These are phyloP conservation scores for Lactarius deliciosus DNA, from an alignment of 768 basidiomycete species.

Conservation along the genomic window DNA sequence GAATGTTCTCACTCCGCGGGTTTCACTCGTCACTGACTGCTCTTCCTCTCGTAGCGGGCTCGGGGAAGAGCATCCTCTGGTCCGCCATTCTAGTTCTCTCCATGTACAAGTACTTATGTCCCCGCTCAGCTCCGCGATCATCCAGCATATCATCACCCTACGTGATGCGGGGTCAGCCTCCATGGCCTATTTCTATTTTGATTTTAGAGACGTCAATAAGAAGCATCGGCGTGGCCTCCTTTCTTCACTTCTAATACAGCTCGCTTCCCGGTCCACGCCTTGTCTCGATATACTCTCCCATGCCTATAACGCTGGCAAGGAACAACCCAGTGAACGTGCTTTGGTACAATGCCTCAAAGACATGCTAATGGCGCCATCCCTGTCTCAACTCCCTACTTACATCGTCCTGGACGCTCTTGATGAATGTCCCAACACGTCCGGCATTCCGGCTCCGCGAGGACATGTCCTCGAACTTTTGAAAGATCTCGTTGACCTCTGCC, in stretches of 20 bases:
- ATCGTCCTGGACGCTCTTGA: not conserved
- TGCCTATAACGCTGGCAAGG: not conserved
- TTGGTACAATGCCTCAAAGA: not conserved
- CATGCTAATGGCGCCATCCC: not conserved
- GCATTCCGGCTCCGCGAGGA: not conserved
- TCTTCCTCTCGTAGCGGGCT: not conserved
- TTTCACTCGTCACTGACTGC: fast-evolving
- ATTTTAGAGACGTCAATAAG: not conserved
- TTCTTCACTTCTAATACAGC: not conserved
- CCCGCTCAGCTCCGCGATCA: not conserved
- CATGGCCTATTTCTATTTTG: not conserved
- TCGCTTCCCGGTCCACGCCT: not conserved
- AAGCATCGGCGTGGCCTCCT: not conserved
- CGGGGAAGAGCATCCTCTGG: not conserved
- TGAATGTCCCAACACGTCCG: not conserved
- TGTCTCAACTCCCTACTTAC: not conserved
- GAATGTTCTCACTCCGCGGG: not conserved
- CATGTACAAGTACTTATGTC: not conserved
- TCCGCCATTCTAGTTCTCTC: not conserved
- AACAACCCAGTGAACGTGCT: not conserved
- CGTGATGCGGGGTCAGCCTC: not conserved
- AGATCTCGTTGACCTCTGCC: not conserved
- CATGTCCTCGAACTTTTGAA: not conserved
- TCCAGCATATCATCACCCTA: not conserved
- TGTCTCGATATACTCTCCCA: not conserved